Conservation (phyloP, 1,284 basidiomycete species). For the Heliocybe sulcata region DNA sequence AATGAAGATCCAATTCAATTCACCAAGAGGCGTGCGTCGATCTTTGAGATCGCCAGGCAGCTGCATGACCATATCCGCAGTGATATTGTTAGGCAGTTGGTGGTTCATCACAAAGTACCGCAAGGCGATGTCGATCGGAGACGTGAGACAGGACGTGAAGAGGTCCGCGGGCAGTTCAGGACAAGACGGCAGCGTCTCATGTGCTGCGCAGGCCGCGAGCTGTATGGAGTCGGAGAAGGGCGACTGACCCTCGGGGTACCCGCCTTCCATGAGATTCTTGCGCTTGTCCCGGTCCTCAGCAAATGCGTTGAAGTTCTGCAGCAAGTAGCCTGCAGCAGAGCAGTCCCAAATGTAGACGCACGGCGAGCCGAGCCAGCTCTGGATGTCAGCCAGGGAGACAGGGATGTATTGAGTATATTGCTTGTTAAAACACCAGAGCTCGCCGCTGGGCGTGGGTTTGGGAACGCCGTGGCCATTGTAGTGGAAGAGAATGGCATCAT, state of each 20-base stretch:
- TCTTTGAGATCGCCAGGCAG: conserved; percentile 97
- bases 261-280: conserved; percentile 49
- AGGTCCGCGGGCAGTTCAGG: conserved; percentile 96
- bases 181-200: conserved; percentile 91
- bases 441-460: conserved; percentile 92
- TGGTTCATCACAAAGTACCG: conserved; percentile 93
- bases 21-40: conserved; percentile 90
- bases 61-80: conserved; percentile 90
- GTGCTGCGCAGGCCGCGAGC: conserved; percentile 89
- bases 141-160: conserved; percentile 96
- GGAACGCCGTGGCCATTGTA: conserved; percentile 99
- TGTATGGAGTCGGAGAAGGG: conserved; percentile 91
- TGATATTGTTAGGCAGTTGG: conserved; percentile 71
- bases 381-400: conserved; percentile 89
- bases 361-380: conserved; percentile 88
- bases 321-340: conserved; percentile 90
- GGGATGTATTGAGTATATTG: conserved; percentile 99
- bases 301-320: conserved; percentile 87
- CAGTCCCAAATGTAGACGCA: conserved; percentile 99
- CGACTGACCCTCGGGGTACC: conserved; percentile 52
- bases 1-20: conserved; percentile 99
- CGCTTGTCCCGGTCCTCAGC: conserved; percentile 86
- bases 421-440: conserved; percentile 98
- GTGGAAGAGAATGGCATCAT: conserved; percentile 94
- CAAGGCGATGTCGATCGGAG: conserved; percentile 95